A percentile compares a stretch with the other conserved stretches of the same genome.
These are phyloP conservation scores for Taiozyma onychis DNA, from an alignment of 1,139 yeast genomes.

Conservation along the genomic window DNA sequence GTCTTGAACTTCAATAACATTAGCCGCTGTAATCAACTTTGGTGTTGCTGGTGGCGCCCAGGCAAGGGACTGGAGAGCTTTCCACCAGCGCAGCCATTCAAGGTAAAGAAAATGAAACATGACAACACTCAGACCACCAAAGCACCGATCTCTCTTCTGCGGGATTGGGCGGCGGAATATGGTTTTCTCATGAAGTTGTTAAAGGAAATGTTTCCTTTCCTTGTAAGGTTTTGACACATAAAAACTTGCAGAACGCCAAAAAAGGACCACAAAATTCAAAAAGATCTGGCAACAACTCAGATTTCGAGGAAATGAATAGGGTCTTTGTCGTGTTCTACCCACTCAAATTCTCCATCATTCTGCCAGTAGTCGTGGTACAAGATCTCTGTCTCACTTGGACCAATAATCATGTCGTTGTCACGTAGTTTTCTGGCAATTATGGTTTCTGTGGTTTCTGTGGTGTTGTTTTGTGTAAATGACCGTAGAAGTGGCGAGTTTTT, in stretches of 20 bases:
- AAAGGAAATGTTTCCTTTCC: not conserved
- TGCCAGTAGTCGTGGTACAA: slow-evolving; percentile 74
- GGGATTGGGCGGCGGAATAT: not conserved
- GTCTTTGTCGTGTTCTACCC: slow-evolving; percentile 80
- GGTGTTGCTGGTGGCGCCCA: not conserved
- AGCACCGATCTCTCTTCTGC: not conserved
- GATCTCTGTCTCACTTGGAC: slow-evolving; percentile 36
- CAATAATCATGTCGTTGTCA: slow-evolving; percentile 1
- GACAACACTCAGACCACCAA: not conserved
- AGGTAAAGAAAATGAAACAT: not conserved
- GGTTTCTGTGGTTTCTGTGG: not conserved
- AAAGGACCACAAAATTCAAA: not conserved
- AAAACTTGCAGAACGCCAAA: not conserved
- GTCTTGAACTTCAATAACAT: not conserved
- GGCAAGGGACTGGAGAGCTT: not conserved
- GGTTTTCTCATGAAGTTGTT: not conserved
- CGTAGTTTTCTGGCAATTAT: slow-evolving; percentile 2
- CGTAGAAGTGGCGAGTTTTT: slow-evolving; percentile 1
- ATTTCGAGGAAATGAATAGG: slow-evolving; percentile 45
- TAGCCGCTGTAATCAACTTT: not conserved
- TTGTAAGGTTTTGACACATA: not conserved
- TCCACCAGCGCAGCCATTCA: not conserved
- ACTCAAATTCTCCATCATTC: slow-evolving; percentile 67
- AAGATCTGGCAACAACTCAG: not conserved
- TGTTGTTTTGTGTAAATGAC: not conserved